Evolutionary conservation across 2,329 filamentous ascomycete species (phyloP).

Genomic region (Calonectria pseudoturangicola): DNA sequence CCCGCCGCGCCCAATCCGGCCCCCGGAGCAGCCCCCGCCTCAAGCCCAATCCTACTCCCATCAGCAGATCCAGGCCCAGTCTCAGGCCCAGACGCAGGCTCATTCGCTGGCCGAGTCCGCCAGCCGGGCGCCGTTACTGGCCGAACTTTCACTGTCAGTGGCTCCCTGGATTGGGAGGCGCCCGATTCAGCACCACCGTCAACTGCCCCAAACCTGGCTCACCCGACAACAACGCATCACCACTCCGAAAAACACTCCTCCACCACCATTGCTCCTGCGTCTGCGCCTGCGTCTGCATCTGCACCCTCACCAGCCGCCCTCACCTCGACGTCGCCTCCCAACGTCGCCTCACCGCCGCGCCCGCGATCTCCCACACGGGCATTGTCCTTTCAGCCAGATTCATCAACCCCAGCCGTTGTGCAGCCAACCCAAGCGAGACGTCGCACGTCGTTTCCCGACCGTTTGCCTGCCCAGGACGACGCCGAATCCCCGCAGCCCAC

Average conservation of each 20-base stretch:
- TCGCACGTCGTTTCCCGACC: conserved; percentile 53
- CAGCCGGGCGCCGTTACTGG: conserved; percentile 33
- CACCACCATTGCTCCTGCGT: conserved; percentile 45
- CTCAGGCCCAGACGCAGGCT: conserved; percentile 44
- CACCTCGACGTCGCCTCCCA: conserved; percentile 39
- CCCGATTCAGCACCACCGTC: conserved; percentile 40
- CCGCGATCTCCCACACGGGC: conserved; percentile 59
- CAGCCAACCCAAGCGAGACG: conserved; percentile 50
- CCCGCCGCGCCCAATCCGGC: conserved; percentile 55
- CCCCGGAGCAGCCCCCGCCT: conserved; percentile 44
- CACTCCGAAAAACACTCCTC: conserved; percentile 53
- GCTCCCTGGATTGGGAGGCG: conserved; percentile 39
- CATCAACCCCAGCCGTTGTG: conserved; percentile 46
- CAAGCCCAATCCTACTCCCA: conserved; percentile 34
- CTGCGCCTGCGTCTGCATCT: conserved; percentile 39
- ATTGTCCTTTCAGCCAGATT: conserved; percentile 58
- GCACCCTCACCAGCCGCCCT: conserved; percentile 36
- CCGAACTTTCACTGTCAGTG: conserved; percentile 43
- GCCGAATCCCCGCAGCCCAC: conserved; percentile 52
- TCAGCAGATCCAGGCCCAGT: conserved; percentile 48
- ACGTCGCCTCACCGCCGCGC: conserved; percentile 46
- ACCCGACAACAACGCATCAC: conserved; percentile 55
- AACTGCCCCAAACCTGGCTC: conserved; percentile 45
- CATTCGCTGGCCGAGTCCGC: conserved; percentile 31
- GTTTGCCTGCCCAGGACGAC: conserved; percentile 47